Percentiles rank a stretch among this genome's conserved stretches.
phyloP scores from a whole-genome alignment of 768 basidiomycete genomes.

The Boletus rex-veris region DNA sequence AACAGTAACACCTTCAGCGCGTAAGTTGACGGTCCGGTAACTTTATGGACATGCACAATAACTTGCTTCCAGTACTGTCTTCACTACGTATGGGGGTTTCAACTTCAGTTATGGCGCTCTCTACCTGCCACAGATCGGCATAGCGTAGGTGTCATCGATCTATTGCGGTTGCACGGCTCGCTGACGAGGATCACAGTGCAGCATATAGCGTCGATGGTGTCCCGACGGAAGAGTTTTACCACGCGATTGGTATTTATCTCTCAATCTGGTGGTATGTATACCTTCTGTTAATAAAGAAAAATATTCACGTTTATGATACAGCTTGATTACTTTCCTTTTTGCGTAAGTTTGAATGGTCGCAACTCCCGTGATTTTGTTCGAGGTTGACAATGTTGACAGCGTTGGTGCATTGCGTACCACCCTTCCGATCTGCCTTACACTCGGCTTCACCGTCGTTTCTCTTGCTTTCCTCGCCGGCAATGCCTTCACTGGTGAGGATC shows the following conservation, averaged over 20 bases:
- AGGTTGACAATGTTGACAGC: constrained; percentile 3
- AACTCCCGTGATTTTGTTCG: not conserved
- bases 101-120: constrained; percentile 29
- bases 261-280: constrained; percentile 23
- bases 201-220: constrained; percentile 26
- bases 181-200: constrained; percentile 11
- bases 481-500: constrained; percentile 24
- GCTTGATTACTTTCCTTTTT: constrained; percentile 26
- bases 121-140: constrained; percentile 24
- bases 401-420: constrained; percentile 29
- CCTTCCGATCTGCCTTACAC: constrained; percentile 19
- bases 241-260: constrained; percentile 28
- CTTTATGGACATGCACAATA: not conserved
- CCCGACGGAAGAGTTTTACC: constrained; percentile 22
- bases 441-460: constrained; percentile 21
- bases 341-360: constrained; percentile 10
- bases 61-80: constrained; percentile 19
- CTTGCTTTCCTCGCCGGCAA: constrained; percentile 25
- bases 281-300: not conserved
- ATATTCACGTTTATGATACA: constrained; percentile 1
- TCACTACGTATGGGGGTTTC: constrained; percentile 29
- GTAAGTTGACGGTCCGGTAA: constrained; percentile 8
- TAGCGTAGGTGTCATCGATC: constrained; percentile 18
- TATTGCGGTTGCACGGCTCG: not conserved
- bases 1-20: constrained; percentile 27